Base-by-base conservation (phyloP, 2,329 filamentous ascomycete genomes). In the Alternaria longipes region DNA sequence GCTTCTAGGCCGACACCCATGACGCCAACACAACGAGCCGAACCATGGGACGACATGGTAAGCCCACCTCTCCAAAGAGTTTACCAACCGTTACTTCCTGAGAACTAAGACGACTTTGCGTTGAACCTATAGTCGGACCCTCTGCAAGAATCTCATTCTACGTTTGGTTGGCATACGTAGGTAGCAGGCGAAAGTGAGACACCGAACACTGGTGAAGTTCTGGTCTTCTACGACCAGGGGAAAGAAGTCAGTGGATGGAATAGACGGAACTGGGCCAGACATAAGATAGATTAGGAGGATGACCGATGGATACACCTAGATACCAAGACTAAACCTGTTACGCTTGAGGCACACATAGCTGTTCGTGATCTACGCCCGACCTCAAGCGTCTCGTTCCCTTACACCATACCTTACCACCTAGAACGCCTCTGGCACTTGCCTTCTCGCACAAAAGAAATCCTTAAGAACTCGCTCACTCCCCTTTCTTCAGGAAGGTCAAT, bases 401-500 rank as follows among this genome's bases (percentile, higher is more conserved):
- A 12, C 40, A 11, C 18, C 40, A 41, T 16, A 18, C 8, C 18
- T 16, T 5, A 20, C n/a, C n/a, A 9, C 9, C 3, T 18, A 11
- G n/a, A 40, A 11, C 40, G 20, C 11, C 12, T 4, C 11, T 42
- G 12, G 20, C 5, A 24, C 20, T 8, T 3, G 12, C 5, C 6
- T 20, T 16, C 11, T 4, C 12, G 5, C 40, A 14, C 18, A 12
- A 20, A 22, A 41, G n/a, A 18, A 8, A n/a, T 8, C 8, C 5
- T 9, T 40, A 18, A 11, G 12, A 14, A 3, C 6, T 3, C 9
- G 8, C 20, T n/a, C 20, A 34, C 46, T 49, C 30, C 8, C 44
- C 54, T 38, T 70, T 74, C 20, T 66, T 66, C 58, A 84, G 68
- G 61, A 81, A 84, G 0, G 76, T 84, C 78, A 88, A 78, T 6